Evolutionary conservation across 139 green algal genomes (phyloP), one percentile per base, ranked within the genome.

Genomic region (Coelastrella sp.): DNA sequence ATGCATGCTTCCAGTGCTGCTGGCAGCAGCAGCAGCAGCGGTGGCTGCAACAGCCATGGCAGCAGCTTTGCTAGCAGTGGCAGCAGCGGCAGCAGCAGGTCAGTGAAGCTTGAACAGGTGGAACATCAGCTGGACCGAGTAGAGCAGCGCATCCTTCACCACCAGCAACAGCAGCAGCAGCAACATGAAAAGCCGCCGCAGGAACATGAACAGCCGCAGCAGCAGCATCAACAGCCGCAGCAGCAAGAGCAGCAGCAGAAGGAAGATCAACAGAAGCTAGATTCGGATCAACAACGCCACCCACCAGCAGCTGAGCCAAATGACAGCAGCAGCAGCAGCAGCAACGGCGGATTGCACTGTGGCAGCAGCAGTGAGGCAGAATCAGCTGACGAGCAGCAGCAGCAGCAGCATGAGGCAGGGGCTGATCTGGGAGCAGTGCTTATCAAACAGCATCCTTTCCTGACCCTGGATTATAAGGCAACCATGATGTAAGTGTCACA

Each of bases 401-500:
- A 81, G 75, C 75, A 81, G 75, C 75, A 81, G 75, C 6, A 66
- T 22, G 5, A 59, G 76, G 10, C 17, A 71, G 61, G 76, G 76
- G 11, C 17, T 73, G 23, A 58, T 59, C 32, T 47, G 32, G 1
- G 32, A 47, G 0, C 32, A 47, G 32, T 47, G 32, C 32, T 47
- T 47, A 47, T 47, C 57, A 57, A 13, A 1, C 13, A 73, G 80
- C 80, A 86, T 32, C 80, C 80, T 5, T n/a, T 86, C 58, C 80
- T 86, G 17, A 22, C 10, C 20, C n/a, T 66, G 7, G 80, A 86
- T 20, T 86, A 86, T 59, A 86, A 64, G 11, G 80, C 22, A 19
- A 75, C 58, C 20, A 86, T 86, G 80, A 75, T 86, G 80, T 86
- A 56, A 86, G 80, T 74, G 16, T 17, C n/a, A 68, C 14, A 2